Evolutionary conservation across 2,329 filamentous ascomycete genomes (phyloP).

Genomic region (Davidsoniella neocaledoniae): DNA sequence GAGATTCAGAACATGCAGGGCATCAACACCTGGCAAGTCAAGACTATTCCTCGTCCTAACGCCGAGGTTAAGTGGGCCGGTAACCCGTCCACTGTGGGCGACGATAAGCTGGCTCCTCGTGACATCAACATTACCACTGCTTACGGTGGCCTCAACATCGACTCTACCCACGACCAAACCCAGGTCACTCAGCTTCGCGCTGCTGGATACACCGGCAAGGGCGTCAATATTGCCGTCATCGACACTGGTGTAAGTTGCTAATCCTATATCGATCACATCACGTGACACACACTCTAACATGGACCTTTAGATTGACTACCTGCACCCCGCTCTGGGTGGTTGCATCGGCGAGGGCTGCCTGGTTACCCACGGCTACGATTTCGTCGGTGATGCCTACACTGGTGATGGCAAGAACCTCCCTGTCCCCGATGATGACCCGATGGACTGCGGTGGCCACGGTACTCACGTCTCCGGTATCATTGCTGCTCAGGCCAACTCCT

Average conservation of each 20-base stretch:
- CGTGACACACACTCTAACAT: background rate
- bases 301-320: slow-evolving; percentile 36
- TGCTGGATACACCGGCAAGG: slow-evolving; percentile 31
- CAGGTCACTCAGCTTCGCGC: slow-evolving; percentile 36
- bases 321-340: slow-evolving; percentile 44
- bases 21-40: slow-evolving; percentile 34
- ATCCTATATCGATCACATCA: background rate
- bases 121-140: background rate
- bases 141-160: slow-evolving; percentile 15
- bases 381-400: slow-evolving; percentile 38
- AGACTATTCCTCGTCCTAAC: slow-evolving; percentile 25
- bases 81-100: slow-evolving; percentile 15
- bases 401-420: slow-evolving; percentile 18
- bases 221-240: slow-evolving; percentile 35
- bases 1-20: slow-evolving; percentile 26
- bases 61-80: slow-evolving; percentile 30
- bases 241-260: slow-evolving; percentile 34
- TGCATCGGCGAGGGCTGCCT: slow-evolving; percentile 44
- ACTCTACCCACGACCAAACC: slow-evolving; percentile 37
- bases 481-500: slow-evolving; percentile 36
- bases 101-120: slow-evolving; percentile 8
- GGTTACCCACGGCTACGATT: slow-evolving; percentile 38
- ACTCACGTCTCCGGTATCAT: slow-evolving; percentile 47
- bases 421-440: slow-evolving; percentile 32
- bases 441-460: slow-evolving; percentile 41